These are phyloP conservation scores for Suaeda aralocaspica DNA, from an alignment of 148 eudicot species.

Conservation along the genomic window DNA sequence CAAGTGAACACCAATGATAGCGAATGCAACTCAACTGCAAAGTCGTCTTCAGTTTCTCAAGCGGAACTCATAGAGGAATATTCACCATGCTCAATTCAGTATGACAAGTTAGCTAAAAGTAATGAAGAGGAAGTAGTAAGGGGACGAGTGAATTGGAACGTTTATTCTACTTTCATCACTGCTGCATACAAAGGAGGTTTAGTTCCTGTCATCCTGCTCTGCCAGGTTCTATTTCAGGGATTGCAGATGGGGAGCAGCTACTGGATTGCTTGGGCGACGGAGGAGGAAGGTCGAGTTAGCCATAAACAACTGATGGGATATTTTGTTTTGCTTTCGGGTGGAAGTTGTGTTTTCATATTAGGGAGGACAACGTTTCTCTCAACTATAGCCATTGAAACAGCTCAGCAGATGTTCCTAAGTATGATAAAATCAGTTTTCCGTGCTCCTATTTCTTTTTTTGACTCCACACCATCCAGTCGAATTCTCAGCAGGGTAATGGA, in stretches of 20 bases:
- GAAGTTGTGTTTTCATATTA: conserved; percentile 72
- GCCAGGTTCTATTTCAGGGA: conserved; percentile 71
- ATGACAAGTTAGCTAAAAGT: conserved; percentile 27
- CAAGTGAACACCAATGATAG: conserved; percentile 51
- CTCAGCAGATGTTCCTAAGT: conserved; percentile 52
- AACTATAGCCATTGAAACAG: conserved; percentile 73
- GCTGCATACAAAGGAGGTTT: conserved; percentile 78
- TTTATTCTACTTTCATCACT: conserved; percentile 61
- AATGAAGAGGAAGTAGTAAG: conserved; percentile 58
- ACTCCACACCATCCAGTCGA: conserved; percentile 80
- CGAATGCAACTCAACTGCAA: conserved; percentile 12
- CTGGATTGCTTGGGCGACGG: conserved; percentile 94
- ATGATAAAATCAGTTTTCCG: conserved; percentile 72
- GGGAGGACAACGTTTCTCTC: conserved; percentile 82
- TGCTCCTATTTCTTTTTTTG: conserved; percentile 86
- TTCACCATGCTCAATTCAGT: conserved; percentile 25
- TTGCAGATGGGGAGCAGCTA: conserved; percentile 81
- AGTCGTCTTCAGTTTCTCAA: conserved; percentile 23
- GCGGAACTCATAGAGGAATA: conserved; percentile 43
- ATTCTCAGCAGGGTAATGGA: conserved; percentile 68
- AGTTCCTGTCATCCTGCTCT: conserved; percentile 68
- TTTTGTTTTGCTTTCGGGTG: conserved; percentile 61
- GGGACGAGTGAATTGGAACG: conserved; percentile 63
- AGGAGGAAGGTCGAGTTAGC: conserved; percentile 44
- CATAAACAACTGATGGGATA: conserved; percentile 47